phyloP scores from a whole-genome alignment of 495 filamentous ascomycete genomes.

The Podospora anserina region DNA sequence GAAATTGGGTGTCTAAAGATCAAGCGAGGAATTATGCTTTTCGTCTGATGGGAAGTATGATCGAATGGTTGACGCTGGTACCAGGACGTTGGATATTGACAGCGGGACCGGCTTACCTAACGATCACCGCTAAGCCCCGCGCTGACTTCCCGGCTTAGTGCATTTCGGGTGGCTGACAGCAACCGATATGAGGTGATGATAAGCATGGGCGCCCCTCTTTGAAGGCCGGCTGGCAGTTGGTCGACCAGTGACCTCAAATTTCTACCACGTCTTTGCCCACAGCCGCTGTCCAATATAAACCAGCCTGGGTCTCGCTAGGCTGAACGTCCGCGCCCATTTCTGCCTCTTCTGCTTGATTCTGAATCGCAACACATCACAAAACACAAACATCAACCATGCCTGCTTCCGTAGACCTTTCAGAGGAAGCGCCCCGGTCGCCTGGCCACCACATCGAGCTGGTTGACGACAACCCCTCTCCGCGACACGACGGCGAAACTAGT shows the following conservation, averaged over 20 bases:
- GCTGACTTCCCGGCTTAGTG: constrained; percentile 1
- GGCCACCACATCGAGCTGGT: constrained; percentile 44
- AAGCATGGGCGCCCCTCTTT: constrained; percentile 17
- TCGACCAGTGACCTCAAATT: background rate
- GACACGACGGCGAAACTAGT: constrained; percentile 42
- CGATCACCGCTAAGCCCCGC: constrained; percentile 3
- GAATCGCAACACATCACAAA: background rate
- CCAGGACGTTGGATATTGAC: constrained; percentile 2
- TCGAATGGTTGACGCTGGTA: background rate
- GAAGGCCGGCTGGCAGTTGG: background rate
- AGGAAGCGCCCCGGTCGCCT: constrained; percentile 34
- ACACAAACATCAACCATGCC: constrained; percentile 30
- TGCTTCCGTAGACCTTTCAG: constrained; percentile 27
- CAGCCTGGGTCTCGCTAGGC: background rate
- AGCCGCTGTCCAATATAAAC: constrained; percentile 5
- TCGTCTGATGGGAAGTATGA: background rate
- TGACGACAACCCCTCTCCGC: constrained; percentile 37
- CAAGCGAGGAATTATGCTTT: background rate
- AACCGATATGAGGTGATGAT: constrained; percentile 14
- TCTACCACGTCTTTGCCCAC: background rate
- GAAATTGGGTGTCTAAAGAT: background rate
- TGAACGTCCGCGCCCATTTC: background rate
- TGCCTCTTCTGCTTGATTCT: background rate
- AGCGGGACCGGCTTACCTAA: background rate
- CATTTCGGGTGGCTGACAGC: constrained; percentile 1